Percentiles rank a stretch among this genome's conserved stretches.
phyloP scores from a whole-genome alignment of 73 alveolate species.

The Tetrahymena borealis region DNA sequence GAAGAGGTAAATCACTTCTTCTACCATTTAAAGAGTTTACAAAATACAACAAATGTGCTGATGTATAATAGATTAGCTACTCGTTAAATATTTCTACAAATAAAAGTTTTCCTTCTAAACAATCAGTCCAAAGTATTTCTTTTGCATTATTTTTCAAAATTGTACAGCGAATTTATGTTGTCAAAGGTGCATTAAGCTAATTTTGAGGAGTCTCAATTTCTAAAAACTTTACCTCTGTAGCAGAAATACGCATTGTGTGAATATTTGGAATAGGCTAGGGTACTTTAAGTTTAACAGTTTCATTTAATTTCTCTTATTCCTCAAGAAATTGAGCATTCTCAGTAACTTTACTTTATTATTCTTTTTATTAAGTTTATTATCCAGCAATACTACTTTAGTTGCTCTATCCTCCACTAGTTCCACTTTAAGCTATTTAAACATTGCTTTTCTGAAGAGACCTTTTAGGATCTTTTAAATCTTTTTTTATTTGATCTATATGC shows the following conservation, averaged over 20 bases:
- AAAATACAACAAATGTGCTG: neutral
- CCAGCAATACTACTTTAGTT: too few species aligned
- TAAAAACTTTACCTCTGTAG: neutral
- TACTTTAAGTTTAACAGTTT: neutral
- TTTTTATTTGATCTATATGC: neutral
- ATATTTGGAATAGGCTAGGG: neutral
- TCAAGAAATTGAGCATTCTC: neutral
- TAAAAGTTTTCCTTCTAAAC: slow-evolving; percentile 24
- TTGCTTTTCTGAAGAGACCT: neutral
- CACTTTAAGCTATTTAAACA: neutral
- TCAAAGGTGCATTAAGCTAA: neutral
- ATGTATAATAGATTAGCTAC: slow-evolving; percentile 13
- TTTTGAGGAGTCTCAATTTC: neutral
- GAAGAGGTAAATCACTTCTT: slow-evolving; percentile 18
- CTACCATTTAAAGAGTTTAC: slow-evolving; percentile 13
- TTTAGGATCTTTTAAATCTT: neutral
- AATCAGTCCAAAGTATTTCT: slow-evolving; percentile 27
- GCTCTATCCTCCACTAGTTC: neutral
- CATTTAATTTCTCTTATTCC: neutral
- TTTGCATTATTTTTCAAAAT: neutral
- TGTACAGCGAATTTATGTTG: neutral
- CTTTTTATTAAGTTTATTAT: neutral
- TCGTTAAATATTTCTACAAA: slow-evolving; percentile 1
- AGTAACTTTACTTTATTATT: neutral
- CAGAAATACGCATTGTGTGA: neutral